Evolutionary conservation across 1,284 basidiomycete genomes (phyloP).

Genomic region (Inonotus hispidus): DNA sequence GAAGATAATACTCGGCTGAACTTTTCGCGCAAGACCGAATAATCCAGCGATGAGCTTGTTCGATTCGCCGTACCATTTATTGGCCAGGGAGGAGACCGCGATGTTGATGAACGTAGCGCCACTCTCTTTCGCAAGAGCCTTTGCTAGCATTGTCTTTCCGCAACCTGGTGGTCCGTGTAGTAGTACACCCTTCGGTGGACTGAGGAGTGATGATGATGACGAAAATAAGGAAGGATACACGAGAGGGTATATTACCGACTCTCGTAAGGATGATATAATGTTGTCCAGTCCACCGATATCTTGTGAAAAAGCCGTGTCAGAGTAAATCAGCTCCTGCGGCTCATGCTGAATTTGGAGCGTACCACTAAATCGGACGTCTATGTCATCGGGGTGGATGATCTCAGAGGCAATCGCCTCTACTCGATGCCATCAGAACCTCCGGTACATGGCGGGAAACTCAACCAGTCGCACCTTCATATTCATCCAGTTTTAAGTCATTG

Average conservation of each 20-base stretch:
- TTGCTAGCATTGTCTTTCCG: conserved; percentile 94
- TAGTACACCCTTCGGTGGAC: conserved; percentile 77
- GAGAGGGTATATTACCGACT: conserved; percentile 95
- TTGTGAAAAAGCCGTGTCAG: conserved; percentile 26
- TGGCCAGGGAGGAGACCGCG: conserved; percentile 72
- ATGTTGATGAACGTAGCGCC: conserved; percentile 97
- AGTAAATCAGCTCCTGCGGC: neutral
- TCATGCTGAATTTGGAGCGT: conserved; percentile 21
- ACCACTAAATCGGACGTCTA: conserved; percentile 69
- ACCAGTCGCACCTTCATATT: conserved; percentile 67
- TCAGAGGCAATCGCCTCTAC: conserved; percentile 80
- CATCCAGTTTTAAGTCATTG: conserved; percentile 62
- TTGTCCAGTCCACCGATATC: conserved; percentile 95
- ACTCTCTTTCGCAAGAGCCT: conserved; percentile 93
- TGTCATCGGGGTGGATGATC: conserved; percentile 83
- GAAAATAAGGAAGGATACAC: conserved; percentile 89
- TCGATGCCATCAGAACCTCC: neutral
- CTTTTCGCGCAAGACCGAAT: conserved; percentile 70
- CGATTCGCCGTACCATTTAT: conserved; percentile 98
- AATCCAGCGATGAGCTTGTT: conserved; percentile 94
- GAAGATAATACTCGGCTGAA: conserved; percentile 76
- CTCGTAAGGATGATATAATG: conserved; percentile 87
- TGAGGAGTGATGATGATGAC: conserved; percentile 63
- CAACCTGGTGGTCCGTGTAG: conserved; percentile 91
- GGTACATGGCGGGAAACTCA: neutral